Base-by-base conservation (phyloP, 371 early-diverging fungal genomes). In the Apophysomyces sp. region DNA sequence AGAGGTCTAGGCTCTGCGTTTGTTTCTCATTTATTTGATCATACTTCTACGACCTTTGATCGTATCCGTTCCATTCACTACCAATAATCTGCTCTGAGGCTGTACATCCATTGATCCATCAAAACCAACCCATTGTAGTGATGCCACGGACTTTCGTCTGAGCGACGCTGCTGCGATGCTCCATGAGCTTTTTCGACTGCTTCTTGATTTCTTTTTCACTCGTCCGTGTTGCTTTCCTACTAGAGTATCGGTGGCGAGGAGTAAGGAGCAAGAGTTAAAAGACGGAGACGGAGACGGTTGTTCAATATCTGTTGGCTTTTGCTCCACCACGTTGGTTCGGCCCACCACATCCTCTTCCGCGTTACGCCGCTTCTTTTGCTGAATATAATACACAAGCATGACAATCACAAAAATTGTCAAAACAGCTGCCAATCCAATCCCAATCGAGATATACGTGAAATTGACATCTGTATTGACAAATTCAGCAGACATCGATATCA, bases 101-200 rank as follows among this genome's bases (percentile, higher is more conserved):
- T 37, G 52, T 6, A 28, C 37, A 31, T 63, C 64, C 64, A 63
- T 63, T 13, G 58, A 58, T 41, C 54, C 53, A 36, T 58, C 58
- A 39, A 63, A 58, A 15, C 64, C 49, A 16, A 63, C 64, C 64
- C 64, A 63, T 52, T 63, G 64, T 8, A 63, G 41, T 4, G 64
- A 63, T 12, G 58, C 58, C 29, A 63, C 64, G 18, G 64, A 63
- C 41, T 63, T 63, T 39, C 58, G 64, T 8, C 64, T 52, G 26
- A 63, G 31, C 5, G 64, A 63, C 12, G 59, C 64, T 55, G 55
- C 28, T 28, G 56, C 53, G 55, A 61, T 26, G 62, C 40, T 7
- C 56, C 62, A 44, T 31, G 18, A 41, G 27, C 28, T 53, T 16
- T 52, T 53, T 3, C 9, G 16, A 26, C 13, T 57, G 26, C 31